Conservation (phyloP, 2,329 filamentous ascomycete genomes). For the Fusarium sp. region DNA sequence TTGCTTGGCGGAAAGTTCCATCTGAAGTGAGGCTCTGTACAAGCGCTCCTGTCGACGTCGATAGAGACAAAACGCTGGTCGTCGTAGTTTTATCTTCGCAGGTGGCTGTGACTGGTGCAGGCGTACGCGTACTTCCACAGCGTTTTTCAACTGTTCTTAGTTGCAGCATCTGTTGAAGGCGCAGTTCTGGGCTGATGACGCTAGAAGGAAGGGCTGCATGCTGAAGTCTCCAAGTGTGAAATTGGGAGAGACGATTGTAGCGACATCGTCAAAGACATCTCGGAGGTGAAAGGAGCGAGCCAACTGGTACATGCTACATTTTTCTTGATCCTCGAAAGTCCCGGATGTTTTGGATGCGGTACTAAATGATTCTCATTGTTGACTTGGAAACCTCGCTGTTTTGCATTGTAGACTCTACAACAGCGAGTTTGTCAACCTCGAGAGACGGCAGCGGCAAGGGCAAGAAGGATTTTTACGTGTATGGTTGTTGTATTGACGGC, state of each 20-base stretch:
- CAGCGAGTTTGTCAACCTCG: neutral
- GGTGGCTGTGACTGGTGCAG: neutral
- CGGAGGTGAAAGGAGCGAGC: neutral
- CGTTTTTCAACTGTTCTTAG: neutral
- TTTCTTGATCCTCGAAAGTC: neutral
- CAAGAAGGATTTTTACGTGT: neutral
- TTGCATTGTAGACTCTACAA: neutral
- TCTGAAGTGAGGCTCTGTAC: neutral
- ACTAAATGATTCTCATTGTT: neutral
- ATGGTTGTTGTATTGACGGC: neutral
- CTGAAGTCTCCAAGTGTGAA: neutral
- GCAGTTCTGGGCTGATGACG: neutral
- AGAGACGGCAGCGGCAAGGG: neutral
- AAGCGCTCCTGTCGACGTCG: neutral
- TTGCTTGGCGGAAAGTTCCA: neutral
- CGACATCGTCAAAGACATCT: neutral
- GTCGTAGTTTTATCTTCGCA: neutral
- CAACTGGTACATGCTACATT: neutral
- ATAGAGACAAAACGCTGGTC: neutral
- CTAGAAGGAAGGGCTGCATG: neutral
- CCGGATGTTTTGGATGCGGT: neutral
- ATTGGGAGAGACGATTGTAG: neutral
- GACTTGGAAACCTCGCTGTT: neutral
- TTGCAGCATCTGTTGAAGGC: neutral
- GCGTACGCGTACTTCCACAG: neutral